Conservation (phyloP, 805 yeast species). For the Maudiozyma turicensis region DNA sequence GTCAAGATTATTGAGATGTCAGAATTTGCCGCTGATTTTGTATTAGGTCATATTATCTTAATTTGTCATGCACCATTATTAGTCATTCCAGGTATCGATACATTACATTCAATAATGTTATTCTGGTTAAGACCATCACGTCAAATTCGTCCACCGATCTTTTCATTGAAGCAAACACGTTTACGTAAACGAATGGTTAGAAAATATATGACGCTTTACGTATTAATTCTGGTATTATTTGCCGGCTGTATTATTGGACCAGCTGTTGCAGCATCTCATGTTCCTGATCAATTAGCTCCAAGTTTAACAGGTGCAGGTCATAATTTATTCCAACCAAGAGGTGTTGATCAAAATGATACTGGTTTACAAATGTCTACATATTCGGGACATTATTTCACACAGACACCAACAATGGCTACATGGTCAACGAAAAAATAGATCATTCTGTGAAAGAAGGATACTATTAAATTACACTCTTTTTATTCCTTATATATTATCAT, state of each 20-base stretch:
- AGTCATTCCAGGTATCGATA: constrained; percentile 79
- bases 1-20: constrained; percentile 91
- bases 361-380: constrained; percentile 36
- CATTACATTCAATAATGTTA: constrained; percentile 95
- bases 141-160: constrained; percentile 95
- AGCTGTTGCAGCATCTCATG: constrained; percentile 64
- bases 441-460: no score
- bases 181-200: constrained; percentile 95
- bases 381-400: constrained; percentile 32
- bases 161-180: constrained; percentile 90
- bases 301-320: constrained; percentile 32
- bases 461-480: not conserved
- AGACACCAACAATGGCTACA: constrained; percentile 42
- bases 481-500: constrained; percentile 1
- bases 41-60: constrained; percentile 80
- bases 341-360: constrained; percentile 74
- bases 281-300: constrained; percentile 30
- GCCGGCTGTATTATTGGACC: constrained; percentile 81
- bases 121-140: constrained; percentile 97
- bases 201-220: constrained; percentile 78
- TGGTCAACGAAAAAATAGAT: constrained; percentile 37
- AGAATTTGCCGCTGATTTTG: constrained; percentile 92
- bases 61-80: constrained; percentile 84
- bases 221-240: constrained; percentile 56
- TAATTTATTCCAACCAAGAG: constrained; percentile 87